Evolutionary conservation across 2,329 filamentous ascomycete species (phyloP).

Genomic region (Aspergillus niger): DNA sequence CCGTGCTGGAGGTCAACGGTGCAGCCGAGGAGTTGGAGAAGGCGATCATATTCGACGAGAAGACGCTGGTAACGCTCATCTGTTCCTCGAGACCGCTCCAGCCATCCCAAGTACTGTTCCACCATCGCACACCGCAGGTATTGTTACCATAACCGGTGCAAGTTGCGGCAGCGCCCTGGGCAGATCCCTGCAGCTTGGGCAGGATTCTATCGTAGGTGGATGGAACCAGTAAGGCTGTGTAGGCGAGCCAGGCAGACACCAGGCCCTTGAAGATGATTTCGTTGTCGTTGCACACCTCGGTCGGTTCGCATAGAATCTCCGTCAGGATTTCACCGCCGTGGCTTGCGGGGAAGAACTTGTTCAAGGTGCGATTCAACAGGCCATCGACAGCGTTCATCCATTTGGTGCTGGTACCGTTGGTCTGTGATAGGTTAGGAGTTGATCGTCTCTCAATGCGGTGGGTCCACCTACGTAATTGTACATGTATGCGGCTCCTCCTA

Average conservation of each 20-base stretch:
- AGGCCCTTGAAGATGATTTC: constrained; percentile 74
- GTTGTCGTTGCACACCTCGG: constrained; percentile 65
- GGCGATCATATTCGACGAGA: constrained; percentile 61
- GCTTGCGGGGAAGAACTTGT: constrained; percentile 54
- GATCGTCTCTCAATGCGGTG: background rate
- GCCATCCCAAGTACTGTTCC: constrained; percentile 54
- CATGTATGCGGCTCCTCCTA: constrained; percentile 59
- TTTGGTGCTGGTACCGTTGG: constrained; percentile 30
- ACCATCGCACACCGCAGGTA: constrained; percentile 69
- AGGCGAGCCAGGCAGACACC: constrained; percentile 65
- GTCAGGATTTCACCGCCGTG: constrained; percentile 53
- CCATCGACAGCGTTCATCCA: constrained; percentile 62
- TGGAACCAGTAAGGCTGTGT: constrained; percentile 64
- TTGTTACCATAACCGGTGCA: constrained; percentile 63
- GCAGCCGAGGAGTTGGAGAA: constrained; percentile 49
- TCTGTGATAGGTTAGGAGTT: constrained; percentile 28
- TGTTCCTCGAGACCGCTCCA: constrained; percentile 67
- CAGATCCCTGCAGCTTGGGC: constrained; percentile 60
- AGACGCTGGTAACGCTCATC: constrained; percentile 66
- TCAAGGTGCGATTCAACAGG: constrained; percentile 52
- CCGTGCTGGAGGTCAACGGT: constrained; percentile 46
- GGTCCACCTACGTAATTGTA: constrained; percentile 52
- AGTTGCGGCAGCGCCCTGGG: constrained; percentile 61
- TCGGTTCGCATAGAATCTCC: constrained; percentile 68
- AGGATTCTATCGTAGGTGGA: constrained; percentile 58